Conservation (phyloP, 305 asterid genomes). For the Coffea humblotiana region DNA sequence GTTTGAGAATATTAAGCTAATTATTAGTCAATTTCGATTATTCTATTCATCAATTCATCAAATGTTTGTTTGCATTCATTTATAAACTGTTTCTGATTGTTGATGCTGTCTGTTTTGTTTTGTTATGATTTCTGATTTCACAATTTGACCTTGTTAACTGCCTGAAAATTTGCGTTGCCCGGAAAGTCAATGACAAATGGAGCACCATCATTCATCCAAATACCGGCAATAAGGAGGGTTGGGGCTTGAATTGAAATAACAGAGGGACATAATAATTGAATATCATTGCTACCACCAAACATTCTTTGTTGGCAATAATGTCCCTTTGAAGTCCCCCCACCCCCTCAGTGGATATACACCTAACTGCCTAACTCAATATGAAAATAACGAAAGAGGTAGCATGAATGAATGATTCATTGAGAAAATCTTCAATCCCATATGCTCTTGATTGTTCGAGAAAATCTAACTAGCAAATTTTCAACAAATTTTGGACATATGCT, state of each 20-base stretch:
- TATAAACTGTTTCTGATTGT: neutral
- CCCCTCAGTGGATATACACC: neutral
- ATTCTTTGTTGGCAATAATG: slow-evolving; percentile 7
- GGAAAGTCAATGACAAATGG: slow-evolving; percentile 7
- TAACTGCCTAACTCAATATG: slow-evolving; percentile 1
- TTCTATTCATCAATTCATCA: no score
- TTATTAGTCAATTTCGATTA: neutral
- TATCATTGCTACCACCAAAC: slow-evolving; percentile 21
- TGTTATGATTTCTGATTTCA: neutral
- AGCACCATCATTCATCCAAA: slow-evolving; percentile 6
- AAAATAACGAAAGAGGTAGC: neutral
- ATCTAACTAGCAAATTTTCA: no score
- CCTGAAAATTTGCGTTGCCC: neutral
- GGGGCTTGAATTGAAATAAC: neutral
- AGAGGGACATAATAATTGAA: slow-evolving; percentile 20
- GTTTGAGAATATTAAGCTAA: neutral
- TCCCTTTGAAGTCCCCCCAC: neutral
- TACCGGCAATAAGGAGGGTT: neutral
- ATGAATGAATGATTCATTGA: neutral
- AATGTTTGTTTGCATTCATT: neutral
- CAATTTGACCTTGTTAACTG: neutral
- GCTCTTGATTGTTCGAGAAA: neutral
- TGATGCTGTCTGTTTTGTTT: neutral
- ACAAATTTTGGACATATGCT: neutral
- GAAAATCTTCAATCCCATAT: neutral